Evolutionary conservation across 768 basidiomycete species (phyloP).

Genomic region (Podaxis sp.): DNA sequence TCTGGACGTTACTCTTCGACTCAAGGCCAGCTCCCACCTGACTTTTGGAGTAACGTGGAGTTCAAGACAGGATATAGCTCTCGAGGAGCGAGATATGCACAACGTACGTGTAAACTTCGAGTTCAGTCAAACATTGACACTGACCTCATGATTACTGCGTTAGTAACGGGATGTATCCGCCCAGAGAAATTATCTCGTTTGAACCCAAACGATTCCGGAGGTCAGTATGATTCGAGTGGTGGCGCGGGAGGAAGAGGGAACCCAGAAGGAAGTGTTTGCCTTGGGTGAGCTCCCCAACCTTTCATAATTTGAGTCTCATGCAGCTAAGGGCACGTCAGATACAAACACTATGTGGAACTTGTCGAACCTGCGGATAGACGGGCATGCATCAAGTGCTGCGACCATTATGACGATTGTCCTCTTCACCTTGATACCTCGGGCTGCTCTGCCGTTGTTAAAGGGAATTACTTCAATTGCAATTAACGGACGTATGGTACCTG

Average conservation of each 20-base stretch:
- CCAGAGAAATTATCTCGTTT: slow-evolving; percentile 42
- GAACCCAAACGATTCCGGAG: slow-evolving; percentile 48
- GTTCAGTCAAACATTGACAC: neutral
- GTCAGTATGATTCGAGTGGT: slow-evolving; percentile 61
- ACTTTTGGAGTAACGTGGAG: slow-evolving; percentile 53
- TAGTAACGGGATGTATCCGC: slow-evolving; percentile 59
- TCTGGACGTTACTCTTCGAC: slow-evolving; percentile 35
- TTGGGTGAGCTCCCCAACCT: slow-evolving; percentile 36
- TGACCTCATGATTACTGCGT: neutral
- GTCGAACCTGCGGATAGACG: slow-evolving; percentile 51
- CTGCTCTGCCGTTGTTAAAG: slow-evolving; percentile 41
- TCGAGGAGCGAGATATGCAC: slow-evolving; percentile 42
- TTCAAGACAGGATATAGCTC: slow-evolving; percentile 42
- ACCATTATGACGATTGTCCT: slow-evolving; percentile 55
- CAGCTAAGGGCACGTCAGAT: slow-evolving; percentile 28
- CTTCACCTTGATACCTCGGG: slow-evolving; percentile 48
- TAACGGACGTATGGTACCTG: neutral
- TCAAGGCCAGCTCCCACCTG: slow-evolving; percentile 45
- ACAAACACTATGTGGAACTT: slow-evolving; percentile 61
- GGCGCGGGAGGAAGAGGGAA: slow-evolving; percentile 51
- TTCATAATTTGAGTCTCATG: neutral
- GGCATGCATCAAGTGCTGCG: slow-evolving; percentile 61
- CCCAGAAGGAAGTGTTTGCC: slow-evolving; percentile 49
- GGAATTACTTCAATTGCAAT: neutral
- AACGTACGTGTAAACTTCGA: slow-evolving; percentile 33